Base-by-base conservation (phyloP, 1,284 basidiomycete genomes). In the Psilocybe mexicana region DNA sequence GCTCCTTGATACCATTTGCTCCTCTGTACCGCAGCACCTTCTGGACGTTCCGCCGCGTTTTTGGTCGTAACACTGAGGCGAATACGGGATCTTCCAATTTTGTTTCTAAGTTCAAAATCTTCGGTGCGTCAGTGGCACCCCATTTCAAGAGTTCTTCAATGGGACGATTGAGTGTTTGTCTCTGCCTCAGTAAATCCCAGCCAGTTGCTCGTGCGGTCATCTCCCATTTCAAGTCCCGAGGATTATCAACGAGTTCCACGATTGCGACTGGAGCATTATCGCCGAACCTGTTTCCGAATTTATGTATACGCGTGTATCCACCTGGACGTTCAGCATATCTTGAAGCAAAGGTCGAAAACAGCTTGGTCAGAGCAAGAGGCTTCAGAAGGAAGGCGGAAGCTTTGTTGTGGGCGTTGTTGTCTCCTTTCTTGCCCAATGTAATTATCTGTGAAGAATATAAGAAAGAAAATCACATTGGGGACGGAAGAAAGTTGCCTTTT, bases 211-310 rank as follows among this genome's bases (percentile, higher is more conserved):
- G 84, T 23, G 94, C 90, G 3, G 91, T 87, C 79, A 94, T 85
- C 70, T 94, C 92, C 70, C 87, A 90, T 63, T 88, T 87, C 44
- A 99, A 75, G 74, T 99, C 97, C 60, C 85, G 81, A 8, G 94
- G 93, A 67, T 93, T 92, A 77, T 99, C 97, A 33, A 99, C 96
- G 5, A 99, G 80, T 73, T 97, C 93, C 44, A 99, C 75, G 58
- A 99, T 85, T 2, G 96, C 96, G 62, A 90, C 83, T 1, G 94
- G 94, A 30, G 97, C 97, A 70, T 97, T 93, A 79, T 99, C 97
- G 25, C 96, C 95, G 57, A 79, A 81, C 18, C 96, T 85, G 71
- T 90, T 85, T 42, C 96, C 97, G 64, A 88, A 92, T 70, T 90
- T 93, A 72, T 94, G 89, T 62, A 99, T 89, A 26, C 97, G 87